Conservation (phyloP, 768 basidiomycete species). For the Glaciozyma martinii region DNA sequence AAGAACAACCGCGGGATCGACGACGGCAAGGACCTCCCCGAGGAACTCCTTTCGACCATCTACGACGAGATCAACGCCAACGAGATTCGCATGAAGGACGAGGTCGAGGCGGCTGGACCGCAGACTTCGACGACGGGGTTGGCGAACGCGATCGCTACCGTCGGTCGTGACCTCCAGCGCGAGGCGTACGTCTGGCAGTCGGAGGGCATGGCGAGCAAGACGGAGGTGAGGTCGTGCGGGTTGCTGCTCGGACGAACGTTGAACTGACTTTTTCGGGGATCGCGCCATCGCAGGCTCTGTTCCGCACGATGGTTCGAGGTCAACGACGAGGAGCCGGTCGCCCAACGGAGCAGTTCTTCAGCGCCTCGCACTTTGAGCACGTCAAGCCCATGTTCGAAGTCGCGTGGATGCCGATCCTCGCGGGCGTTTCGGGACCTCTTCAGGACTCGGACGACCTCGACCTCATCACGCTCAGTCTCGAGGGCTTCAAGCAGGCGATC, state of each 20-base stretch:
- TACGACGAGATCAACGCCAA: conserved; percentile 85
- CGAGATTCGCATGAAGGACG: conserved; percentile 98
- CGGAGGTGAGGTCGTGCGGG: conserved; percentile 56
- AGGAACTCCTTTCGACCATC: conserved; percentile 65
- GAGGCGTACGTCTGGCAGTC: conserved; percentile 94
- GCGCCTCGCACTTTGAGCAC: conserved; percentile 90
- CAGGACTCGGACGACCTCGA: conserved; percentile 94
- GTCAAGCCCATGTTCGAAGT: conserved; percentile 99
- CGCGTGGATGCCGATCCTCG: conserved; percentile 96
- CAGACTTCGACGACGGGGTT: conserved; percentile 55
- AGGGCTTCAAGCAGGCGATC: conserved; percentile 95
- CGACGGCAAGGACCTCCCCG: conserved; percentile 76
- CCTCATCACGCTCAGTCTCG: conserved; percentile 79
- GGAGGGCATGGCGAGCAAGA: conserved; percentile 91
- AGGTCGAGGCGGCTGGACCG: conserved; percentile 52
- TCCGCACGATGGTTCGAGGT: conserved; percentile 81
- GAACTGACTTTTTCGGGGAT: conserved; percentile 2
- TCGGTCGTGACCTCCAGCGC: conserved; percentile 87
- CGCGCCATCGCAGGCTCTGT: conserved; percentile 56
- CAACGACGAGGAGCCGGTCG: conserved; percentile 59
- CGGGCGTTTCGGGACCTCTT: conserved; percentile 84
- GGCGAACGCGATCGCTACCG: conserved; percentile 70
- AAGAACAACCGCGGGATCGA: conserved; percentile 97
- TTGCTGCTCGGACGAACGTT: background rate
- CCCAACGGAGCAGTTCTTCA: conserved; percentile 73